phyloP scores from a whole-genome alignment of 306 rosid species.

The Cercis canadensis region DNA sequence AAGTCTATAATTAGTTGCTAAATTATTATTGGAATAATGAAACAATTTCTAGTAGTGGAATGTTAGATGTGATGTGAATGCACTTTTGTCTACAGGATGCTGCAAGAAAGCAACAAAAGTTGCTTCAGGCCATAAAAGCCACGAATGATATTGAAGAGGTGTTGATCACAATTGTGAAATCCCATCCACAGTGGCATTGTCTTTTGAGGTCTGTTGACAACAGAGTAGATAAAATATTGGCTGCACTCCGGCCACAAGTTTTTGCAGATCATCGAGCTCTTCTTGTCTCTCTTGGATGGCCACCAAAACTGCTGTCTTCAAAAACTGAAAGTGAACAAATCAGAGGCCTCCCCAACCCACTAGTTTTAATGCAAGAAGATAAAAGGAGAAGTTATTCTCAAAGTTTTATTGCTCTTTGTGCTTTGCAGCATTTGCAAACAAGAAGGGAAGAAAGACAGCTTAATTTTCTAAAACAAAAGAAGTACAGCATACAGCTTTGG shows the following conservation, averaged over 20 bases:
- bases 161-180: conserved; percentile 40
- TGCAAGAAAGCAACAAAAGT: conserved; percentile 59
- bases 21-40: conserved; percentile 27
- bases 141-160: conserved; percentile 67
- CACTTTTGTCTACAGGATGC: conserved; percentile 50
- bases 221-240: conserved; percentile 66
- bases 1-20: conserved; percentile 8
- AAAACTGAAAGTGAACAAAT: conserved; percentile 43
- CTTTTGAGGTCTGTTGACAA: conserved; percentile 66
- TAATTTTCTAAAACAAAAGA: conserved; percentile 44
- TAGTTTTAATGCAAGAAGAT: conserved; percentile 69
- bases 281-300: conserved; percentile 83
- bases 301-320: conserved; percentile 65
- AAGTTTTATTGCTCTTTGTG: conserved; percentile 73
- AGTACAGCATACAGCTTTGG: conserved; percentile 61
- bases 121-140: conserved; percentile 65
- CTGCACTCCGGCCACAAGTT: conserved; percentile 69
- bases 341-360: conserved; percentile 58
- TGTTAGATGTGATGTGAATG: conserved; percentile 28
- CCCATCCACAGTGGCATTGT: conserved; percentile 59
- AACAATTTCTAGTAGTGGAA: conserved; percentile 13
- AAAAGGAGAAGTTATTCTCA: conserved; percentile 58
- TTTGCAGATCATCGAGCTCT: conserved; percentile 77
- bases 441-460: conserved; percentile 58
- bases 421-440: conserved; percentile 74